Percentiles rank a stretch among this genome's conserved stretches.
These are phyloP conservation scores for Ustilago tritici DNA, from an alignment of 1,284 basidiomycete species.

Conservation along the genomic window DNA sequence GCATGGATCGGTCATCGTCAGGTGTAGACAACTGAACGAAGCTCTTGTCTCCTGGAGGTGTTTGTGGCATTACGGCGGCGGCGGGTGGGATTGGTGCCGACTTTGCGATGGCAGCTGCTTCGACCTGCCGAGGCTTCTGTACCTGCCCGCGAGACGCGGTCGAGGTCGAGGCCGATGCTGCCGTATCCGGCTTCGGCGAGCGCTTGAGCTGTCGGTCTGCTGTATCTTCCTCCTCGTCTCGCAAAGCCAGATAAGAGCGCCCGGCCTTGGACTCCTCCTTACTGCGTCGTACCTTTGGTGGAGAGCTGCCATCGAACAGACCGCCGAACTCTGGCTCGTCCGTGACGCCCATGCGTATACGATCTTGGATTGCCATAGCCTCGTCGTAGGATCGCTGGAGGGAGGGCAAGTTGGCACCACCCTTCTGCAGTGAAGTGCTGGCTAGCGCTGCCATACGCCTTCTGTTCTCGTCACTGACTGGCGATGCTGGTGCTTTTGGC, in stretches of 20 bases:
- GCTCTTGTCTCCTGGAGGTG: constrained; percentile 30
- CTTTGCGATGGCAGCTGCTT: background rate
- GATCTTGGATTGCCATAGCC: constrained; percentile 30
- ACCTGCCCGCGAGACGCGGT: background rate
- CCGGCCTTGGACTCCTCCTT: background rate
- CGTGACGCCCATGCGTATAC: constrained; percentile 4
- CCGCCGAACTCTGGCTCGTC: constrained; percentile 28
- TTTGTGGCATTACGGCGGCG: constrained; percentile 9
- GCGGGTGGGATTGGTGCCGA: background rate
- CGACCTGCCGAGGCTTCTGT: constrained; percentile 5
- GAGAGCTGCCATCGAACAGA: constrained; percentile 16
- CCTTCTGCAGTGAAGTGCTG: constrained; percentile 11
- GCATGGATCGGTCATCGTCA: constrained; percentile 15
- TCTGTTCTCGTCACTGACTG: constrained; percentile 4
- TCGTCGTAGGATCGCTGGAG: constrained; percentile 30
- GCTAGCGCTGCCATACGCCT: constrained; percentile 12
- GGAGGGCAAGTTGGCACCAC: constrained; percentile 7
- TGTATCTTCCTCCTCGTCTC: constrained; percentile 33
- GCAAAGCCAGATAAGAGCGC: constrained; percentile 36
- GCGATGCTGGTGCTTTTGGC: background rate
- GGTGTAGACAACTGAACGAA: constrained; percentile 26
- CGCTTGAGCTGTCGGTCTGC: background rate
- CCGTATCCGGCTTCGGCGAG: constrained; percentile 2
- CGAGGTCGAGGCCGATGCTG: background rate
- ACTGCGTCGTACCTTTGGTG: constrained; percentile 4